Conservation (phyloP, 2,329 filamentous ascomycete genomes). For the Ceratocystis destructans region DNA sequence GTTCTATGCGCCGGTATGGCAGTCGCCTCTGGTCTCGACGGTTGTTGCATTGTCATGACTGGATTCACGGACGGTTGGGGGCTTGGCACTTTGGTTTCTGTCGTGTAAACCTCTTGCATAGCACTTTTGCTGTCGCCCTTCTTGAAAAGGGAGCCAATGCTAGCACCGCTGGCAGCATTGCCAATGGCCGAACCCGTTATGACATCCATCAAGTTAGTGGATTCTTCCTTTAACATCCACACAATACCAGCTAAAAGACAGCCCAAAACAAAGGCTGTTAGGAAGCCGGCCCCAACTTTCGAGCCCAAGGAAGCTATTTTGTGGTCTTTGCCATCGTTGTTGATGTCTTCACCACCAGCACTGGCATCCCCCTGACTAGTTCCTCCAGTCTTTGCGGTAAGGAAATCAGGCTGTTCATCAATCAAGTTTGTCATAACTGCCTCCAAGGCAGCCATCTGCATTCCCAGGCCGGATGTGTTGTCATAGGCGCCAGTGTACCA, state of each 20-base stretch:
- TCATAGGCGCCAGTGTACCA: slow-evolving; percentile 46
- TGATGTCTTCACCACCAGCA: slow-evolving; percentile 35
- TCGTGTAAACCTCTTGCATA: background rate
- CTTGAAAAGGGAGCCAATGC: background rate
- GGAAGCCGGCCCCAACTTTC: slow-evolving; percentile 52
- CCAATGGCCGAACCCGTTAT: background rate
- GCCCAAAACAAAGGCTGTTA: slow-evolving; percentile 44
- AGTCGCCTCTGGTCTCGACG: background rate
- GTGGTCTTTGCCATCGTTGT: slow-evolving; percentile 24
- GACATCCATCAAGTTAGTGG: slow-evolving; percentile 19
- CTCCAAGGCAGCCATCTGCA: slow-evolving; percentile 58
- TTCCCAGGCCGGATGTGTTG: slow-evolving; percentile 48
- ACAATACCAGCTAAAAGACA: slow-evolving; percentile 39
- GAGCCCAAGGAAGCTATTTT: slow-evolving; percentile 37
- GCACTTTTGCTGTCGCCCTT: slow-evolving; percentile 1
- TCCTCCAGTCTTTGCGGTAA: slow-evolving; percentile 42
- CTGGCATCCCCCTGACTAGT: slow-evolving; percentile 37
- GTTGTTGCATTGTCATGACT: background rate
- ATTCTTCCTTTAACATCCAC: slow-evolving; percentile 39
- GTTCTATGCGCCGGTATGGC: background rate
- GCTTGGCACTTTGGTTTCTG: background rate
- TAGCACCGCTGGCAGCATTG: background rate
- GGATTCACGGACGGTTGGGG: background rate
- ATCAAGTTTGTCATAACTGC: slow-evolving; percentile 50
- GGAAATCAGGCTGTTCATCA: slow-evolving; percentile 29